Evolutionary conservation across 345 rosid species (phyloP).

Genomic region (Salix viminalis): DNA sequence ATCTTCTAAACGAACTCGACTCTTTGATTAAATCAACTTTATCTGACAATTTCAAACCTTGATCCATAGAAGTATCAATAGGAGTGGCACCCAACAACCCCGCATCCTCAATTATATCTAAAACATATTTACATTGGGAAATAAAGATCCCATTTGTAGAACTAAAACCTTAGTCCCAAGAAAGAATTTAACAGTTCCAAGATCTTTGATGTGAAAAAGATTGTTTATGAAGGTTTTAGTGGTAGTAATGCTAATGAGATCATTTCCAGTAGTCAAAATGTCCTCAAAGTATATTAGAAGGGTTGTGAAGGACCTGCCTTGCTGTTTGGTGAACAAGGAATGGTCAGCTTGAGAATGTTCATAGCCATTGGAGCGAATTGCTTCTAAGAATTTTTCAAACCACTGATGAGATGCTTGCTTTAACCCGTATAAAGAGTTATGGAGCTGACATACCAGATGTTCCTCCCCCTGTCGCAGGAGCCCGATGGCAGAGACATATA

Average conservation of each 20-base stretch:
- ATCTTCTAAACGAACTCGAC: not conserved
- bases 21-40: constrained; percentile 5
- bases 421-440: too few relatives aligned
- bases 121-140: not conserved
- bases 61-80: not conserved
- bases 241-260: not conserved
- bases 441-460: too few relatives aligned
- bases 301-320: not conserved
- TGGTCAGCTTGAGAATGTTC: too few relatives aligned
- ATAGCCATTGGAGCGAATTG: too few relatives aligned
- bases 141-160: not conserved
- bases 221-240: not conserved
- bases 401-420: too few relatives aligned
- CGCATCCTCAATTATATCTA: not conserved
- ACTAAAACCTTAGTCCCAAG: not conserved
- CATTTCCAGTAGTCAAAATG: not conserved
- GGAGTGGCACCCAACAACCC: not conserved
- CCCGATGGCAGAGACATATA: too few relatives aligned
- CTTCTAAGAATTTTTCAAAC: too few relatives aligned
- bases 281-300: not conserved
- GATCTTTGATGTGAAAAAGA: not conserved
- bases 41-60: not conserved
- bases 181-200: not conserved
- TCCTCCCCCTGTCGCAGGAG: too few relatives aligned
- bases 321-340: too few relatives aligned